A percentile compares a stretch with the other conserved stretches of the same genome.
Evolutionary conservation across 371 early-diverging fungal genomes (phyloP).

Genomic region (Mortierella sp.): DNA sequence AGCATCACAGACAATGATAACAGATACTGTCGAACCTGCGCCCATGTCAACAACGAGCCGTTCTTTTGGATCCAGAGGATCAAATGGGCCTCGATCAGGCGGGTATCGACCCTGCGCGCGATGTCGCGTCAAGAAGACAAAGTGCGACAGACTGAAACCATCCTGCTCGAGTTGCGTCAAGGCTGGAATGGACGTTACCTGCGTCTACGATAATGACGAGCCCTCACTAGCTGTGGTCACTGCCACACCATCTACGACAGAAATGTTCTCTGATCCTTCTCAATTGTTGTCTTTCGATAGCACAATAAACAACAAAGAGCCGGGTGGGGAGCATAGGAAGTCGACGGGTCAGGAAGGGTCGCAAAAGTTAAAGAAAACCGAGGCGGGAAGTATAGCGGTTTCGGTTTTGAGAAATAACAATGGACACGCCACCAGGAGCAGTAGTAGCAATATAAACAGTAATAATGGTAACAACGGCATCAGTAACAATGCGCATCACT

Average conservation of each 20-base stretch:
- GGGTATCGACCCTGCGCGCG: constrained; percentile 51
- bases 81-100: constrained; percentile 37
- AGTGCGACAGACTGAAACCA: constrained; percentile 44
- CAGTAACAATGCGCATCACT: neutral
- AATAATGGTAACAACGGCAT: neutral
- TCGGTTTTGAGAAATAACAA: neutral
- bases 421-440: neutral
- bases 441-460: too few species aligned
- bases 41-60: neutral
- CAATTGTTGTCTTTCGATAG: neutral
- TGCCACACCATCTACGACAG: neutral
- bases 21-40: too few species aligned
- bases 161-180: constrained; percentile 45
- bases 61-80: constrained; percentile 15
- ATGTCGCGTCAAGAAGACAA: constrained; percentile 45
- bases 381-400: neutral
- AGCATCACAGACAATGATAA: too few species aligned
- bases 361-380: too few species aligned
- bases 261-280: neutral
- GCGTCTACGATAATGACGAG: constrained; percentile 51
- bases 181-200: constrained; percentile 23
- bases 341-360: too few species aligned
- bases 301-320: neutral
- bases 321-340: too few species aligned
- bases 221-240: constrained; percentile 15